phyloP scores from a whole-genome alignment of 208 protist species.

The Wallacemonas sp. region DNA sequence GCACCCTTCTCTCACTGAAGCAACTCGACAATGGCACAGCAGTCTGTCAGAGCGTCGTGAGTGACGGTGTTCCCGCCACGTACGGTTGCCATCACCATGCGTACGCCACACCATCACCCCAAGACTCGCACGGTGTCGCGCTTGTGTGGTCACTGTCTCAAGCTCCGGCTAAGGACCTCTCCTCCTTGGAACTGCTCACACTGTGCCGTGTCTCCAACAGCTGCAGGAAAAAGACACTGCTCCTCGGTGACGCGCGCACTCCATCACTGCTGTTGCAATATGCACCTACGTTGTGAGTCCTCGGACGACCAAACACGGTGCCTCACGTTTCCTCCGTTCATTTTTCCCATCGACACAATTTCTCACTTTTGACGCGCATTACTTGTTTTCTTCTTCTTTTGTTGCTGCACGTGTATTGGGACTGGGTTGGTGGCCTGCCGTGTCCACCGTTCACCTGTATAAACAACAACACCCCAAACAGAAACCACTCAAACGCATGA shows the following conservation, averaged over 20 bases:
- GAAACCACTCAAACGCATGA: too few relatives aligned
- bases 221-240: slow-evolving; percentile 57
- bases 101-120: slow-evolving; percentile 46
- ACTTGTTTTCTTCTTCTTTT: too few relatives aligned
- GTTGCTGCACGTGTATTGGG: too few relatives aligned
- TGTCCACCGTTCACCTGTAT: too few relatives aligned
- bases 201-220: slow-evolving; percentile 81
- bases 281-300: slow-evolving; percentile 36
- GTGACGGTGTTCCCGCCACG: slow-evolving; percentile 30
- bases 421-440: too few relatives aligned
- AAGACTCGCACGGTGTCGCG: slow-evolving; percentile 60
- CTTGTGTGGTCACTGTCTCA: slow-evolving; percentile 60
- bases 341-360: too few relatives aligned
- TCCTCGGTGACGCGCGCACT: slow-evolving; percentile 30
- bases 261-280: slow-evolving; percentile 47
- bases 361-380: too few relatives aligned
- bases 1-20: slow-evolving; percentile 3
- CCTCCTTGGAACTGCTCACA: slow-evolving; percentile 44
- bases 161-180: slow-evolving; percentile 14
- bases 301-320: too few relatives aligned
- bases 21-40: slow-evolving; percentile 10
- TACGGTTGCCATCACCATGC: slow-evolving; percentile 81
- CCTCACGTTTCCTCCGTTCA: too few relatives aligned
- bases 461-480: too few relatives aligned
- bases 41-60: slow-evolving; percentile 43